Evolutionary conservation across 176 grass and related monocot species (phyloP).

Genomic region (Lolium multiflorum): DNA sequence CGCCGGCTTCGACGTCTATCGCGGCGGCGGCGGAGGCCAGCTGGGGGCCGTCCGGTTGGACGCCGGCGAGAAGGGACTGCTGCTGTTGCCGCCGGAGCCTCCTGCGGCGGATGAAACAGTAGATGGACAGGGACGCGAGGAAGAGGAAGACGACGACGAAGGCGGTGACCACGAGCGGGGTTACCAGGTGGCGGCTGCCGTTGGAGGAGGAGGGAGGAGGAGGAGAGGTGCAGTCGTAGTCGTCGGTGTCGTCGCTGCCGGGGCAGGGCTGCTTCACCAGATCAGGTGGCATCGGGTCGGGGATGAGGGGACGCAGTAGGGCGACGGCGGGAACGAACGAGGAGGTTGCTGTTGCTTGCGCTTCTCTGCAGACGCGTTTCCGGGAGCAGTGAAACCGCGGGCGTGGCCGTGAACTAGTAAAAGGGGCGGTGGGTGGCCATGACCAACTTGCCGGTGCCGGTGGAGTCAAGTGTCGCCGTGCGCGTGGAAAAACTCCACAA

Average conservation of each 20-base stretch:
- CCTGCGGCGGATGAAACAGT: conserved; percentile 35
- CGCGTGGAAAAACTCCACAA: conserved; percentile 6
- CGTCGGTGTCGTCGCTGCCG: neutral
- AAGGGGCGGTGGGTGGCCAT: neutral
- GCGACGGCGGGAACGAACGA: neutral
- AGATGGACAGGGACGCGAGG: neutral
- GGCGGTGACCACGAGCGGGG: neutral
- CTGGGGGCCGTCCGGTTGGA: neutral
- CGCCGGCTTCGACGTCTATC: neutral
- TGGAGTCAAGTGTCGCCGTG: conserved; percentile 13
- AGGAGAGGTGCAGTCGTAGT: neutral
- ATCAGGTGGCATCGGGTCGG: neutral
- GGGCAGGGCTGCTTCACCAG: neutral
- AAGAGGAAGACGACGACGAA: conserved; percentile 24
- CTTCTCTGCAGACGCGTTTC: neutral
- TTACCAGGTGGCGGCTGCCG: neutral
- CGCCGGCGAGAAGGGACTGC: conserved; percentile 27
- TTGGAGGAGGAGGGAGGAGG: neutral
- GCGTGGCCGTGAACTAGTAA: neutral
- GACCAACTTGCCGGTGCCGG: neutral
- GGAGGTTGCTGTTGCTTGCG: neutral
- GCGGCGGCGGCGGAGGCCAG: neutral
- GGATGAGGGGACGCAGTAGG: neutral
- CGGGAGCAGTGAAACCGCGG: neutral
- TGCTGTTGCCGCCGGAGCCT: neutral